Base-by-base conservation (phyloP, 306 rosid species). In the Quercus glauca region DNA sequence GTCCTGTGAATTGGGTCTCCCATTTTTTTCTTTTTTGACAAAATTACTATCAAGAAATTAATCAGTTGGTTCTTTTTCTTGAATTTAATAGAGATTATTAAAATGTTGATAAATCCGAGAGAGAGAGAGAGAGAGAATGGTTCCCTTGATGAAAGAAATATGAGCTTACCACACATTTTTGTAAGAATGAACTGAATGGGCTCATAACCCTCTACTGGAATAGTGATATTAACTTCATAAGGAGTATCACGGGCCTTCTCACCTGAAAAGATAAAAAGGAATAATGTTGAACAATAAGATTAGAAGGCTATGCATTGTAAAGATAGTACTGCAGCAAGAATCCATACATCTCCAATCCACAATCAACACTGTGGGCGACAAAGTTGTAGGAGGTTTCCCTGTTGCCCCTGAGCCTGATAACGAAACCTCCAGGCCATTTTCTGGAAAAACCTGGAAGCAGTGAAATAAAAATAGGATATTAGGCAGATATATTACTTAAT, bases 291-390 rank as follows among this genome's bases (percentile, higher is more conserved):
- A 45, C 63, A 70, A 43, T 21, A 81, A 49, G 43, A 23, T 79
- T 23, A 57, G 71, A 83, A 82, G 70, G 80, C 67, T 28, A 7
- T 20, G 31, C 56, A 79, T 10, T 71, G 84, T 53, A 85, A 58
- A 25, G 53, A 71, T 64, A 70, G 58, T 57, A 55, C 25, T 55
- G 73, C 76, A 80, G 76, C 71, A 82, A 79, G 52, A 63, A 80
- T 13, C 77, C 91, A 76, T 95, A 95, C 99, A 95, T 91, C 94
- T 95, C 99, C 99, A 93, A 73, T 89, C 93, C 53, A 95, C 79
- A 80, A 81, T 86, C 86, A 93, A 76, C 89, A 89, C 72, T 29
- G 98, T 75, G 51, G 99, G 98, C 55, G 99, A 91, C 91, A 95
- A 83, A 83, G 99, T 91, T 64, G 99, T 91, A 19, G 99, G 97